These are phyloP conservation scores for Hypoxylon lienhwacheense DNA, from an alignment of 495 filamentous ascomycete species.

Conservation along the genomic window DNA sequence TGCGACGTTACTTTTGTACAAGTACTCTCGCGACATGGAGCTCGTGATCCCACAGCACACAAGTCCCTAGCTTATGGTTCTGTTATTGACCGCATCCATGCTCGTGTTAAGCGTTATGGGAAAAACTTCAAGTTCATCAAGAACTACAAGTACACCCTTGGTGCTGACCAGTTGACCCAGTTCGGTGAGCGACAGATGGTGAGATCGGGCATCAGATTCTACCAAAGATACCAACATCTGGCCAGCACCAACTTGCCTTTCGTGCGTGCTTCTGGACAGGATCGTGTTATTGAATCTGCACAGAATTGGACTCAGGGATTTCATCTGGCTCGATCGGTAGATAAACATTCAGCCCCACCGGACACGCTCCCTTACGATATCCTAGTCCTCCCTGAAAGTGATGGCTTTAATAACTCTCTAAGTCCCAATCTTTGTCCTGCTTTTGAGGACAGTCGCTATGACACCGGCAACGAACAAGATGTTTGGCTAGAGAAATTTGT, in stretches of 20 bases:
- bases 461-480: constrained; percentile 53
- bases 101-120: constrained; percentile 55
- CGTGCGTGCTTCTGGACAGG: constrained; percentile 67
- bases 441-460: constrained; percentile 57
- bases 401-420: constrained; percentile 73
- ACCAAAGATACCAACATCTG: constrained; percentile 65
- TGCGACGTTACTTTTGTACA: constrained; percentile 79
- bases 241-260: constrained; percentile 62
- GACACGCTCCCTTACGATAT: constrained; percentile 57
- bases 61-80: constrained; percentile 61
- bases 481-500: constrained; percentile 61
- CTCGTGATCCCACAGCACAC: constrained; percentile 68
- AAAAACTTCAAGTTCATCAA: constrained; percentile 65
- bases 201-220: constrained; percentile 73
- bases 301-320: constrained; percentile 73
- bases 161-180: constrained; percentile 70
- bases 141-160: constrained; percentile 71
- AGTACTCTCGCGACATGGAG: constrained; percentile 80
- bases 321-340: constrained; percentile 56
- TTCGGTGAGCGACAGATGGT: constrained; percentile 75
- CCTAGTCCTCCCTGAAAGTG: constrained; percentile 64
- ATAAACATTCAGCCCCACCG: constrained; percentile 37
- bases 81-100: constrained; percentile 63
- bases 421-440: constrained; percentile 67
- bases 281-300: constrained; percentile 74